Evolutionary conservation across 257 asterid species (phyloP).

Genomic region (Henckelia pumila): DNA sequence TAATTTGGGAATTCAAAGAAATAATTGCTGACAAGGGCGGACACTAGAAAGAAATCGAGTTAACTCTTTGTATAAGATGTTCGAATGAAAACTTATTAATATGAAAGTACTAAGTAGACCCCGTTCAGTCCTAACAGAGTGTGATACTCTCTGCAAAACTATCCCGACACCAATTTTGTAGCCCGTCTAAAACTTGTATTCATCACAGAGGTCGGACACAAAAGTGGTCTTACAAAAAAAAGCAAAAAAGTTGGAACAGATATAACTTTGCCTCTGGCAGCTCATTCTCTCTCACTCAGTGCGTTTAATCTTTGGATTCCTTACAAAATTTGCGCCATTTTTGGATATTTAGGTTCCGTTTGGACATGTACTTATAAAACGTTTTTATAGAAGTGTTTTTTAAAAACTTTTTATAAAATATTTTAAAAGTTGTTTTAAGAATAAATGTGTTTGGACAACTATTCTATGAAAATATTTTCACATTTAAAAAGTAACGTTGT

Average conservation of each 20-base stretch:
- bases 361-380: too few species aligned
- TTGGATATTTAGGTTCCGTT: too few species aligned
- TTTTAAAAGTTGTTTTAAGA: too few species aligned
- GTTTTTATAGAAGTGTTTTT: too few species aligned
- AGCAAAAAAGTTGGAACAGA: not conserved
- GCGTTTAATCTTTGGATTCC: not conserved
- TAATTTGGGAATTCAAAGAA: not conserved
- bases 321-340: not conserved
- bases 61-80: not conserved
- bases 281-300: not conserved
- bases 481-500: too few species aligned
- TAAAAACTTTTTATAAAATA: too few species aligned
- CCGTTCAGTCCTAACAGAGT: not conserved
- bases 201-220: not conserved
- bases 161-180: not conserved
- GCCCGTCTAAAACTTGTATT: not conserved
- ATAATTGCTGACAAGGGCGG: not conserved
- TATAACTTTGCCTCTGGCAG: not conserved
- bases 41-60: not conserved
- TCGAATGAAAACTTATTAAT: too few species aligned
- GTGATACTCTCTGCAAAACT: not conserved
- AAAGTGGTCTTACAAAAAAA: not conserved
- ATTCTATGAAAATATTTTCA: too few species aligned
- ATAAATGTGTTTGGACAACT: too few species aligned
- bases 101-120: not conserved